Evolutionary conservation across 768 basidiomycete genomes (phyloP).

Genomic region (Termitomyces bulborhizus): DNA sequence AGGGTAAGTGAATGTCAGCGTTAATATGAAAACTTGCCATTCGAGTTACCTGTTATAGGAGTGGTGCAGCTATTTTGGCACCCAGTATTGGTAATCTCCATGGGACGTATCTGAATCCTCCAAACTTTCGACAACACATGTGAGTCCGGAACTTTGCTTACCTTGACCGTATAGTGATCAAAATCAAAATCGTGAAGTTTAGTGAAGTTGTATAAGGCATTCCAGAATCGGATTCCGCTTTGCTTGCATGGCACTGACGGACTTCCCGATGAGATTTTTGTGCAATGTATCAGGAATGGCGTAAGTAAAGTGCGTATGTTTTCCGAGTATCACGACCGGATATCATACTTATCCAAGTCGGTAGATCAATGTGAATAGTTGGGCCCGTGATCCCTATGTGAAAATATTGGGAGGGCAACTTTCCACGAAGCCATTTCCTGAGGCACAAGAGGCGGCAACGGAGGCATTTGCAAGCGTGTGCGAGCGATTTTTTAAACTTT

Average conservation of each 20-base stretch:
- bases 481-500: constrained; percentile 33
- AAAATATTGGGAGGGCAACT: constrained; percentile 26
- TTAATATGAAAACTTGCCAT: neutral
- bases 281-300: constrained; percentile 38
- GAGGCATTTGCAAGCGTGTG: constrained; percentile 35
- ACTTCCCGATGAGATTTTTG: constrained; percentile 36
- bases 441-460: constrained; percentile 38
- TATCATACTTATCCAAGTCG: neutral
- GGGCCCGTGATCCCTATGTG: constrained; percentile 39
- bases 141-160: constrained; percentile 12
- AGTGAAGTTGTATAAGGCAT: constrained; percentile 26
- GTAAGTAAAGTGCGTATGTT: constrained; percentile 30
- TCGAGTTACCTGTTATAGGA: constrained; percentile 18
- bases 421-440: constrained; percentile 33
- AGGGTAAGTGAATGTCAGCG: constrained; percentile 19
- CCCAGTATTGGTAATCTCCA: constrained; percentile 45
- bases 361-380: constrained; percentile 42
- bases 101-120: constrained; percentile 37
- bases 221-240: constrained; percentile 28
- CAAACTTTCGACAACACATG: constrained; percentile 41
- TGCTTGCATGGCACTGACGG: constrained; percentile 43
- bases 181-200: constrained; percentile 20
- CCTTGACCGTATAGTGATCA: neutral
- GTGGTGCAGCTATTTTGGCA: constrained; percentile 37
- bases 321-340: neutral